A percentile compares a stretch with the other conserved stretches of the same genome.
Evolutionary conservation across 345 rosid genomes (phyloP).

Genomic region (Kernera saxatilis): DNA sequence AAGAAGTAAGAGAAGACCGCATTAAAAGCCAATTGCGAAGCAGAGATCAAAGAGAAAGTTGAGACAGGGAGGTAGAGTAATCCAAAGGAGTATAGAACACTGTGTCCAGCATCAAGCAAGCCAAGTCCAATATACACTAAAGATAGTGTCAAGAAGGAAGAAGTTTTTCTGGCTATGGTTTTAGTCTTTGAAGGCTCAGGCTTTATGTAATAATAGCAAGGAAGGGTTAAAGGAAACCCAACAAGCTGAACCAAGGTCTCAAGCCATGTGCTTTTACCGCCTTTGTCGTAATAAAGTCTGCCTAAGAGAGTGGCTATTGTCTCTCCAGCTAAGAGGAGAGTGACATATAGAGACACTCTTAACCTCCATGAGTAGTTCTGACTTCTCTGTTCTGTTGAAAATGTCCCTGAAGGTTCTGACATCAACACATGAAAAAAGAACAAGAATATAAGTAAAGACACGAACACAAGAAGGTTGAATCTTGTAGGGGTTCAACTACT

Average conservation of each 20-base stretch:
- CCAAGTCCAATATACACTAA: slow-evolving; percentile 30
- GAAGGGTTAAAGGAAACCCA: slow-evolving; percentile 51
- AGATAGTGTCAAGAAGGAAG: background rate
- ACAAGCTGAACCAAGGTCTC: slow-evolving; percentile 40
- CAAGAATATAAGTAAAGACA: slow-evolving; percentile 2
- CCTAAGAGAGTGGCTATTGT: slow-evolving; percentile 41
- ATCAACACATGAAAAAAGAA: slow-evolving; percentile 8
- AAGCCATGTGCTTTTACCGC: slow-evolving; percentile 56
- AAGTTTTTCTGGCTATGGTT: background rate
- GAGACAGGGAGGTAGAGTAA: slow-evolving; percentile 34
- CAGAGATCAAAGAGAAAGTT: slow-evolving; percentile 30
- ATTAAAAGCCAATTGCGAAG: slow-evolving; percentile 29
- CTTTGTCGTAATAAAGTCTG: slow-evolving; percentile 47
- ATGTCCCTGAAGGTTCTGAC: background rate
- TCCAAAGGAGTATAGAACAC: slow-evolving; percentile 27
- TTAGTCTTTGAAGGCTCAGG: background rate
- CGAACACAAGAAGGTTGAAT: background rate
- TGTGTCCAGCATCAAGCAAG: slow-evolving; percentile 24
- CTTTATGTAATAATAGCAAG: slow-evolving; percentile 31
- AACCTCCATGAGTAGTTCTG: slow-evolving; percentile 25
- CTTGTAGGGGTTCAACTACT: background rate
- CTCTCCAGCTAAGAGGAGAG: slow-evolving; percentile 37
- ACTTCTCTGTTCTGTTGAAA: slow-evolving; percentile 8
- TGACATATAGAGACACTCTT: slow-evolving; percentile 31
- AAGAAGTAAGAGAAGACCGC: slow-evolving; percentile 31